Percentiles rank a stretch among this genome's conserved stretches.
phyloP scores from a whole-genome alignment of 352 stramenopile genomes.

The Phytophthora vignae region DNA sequence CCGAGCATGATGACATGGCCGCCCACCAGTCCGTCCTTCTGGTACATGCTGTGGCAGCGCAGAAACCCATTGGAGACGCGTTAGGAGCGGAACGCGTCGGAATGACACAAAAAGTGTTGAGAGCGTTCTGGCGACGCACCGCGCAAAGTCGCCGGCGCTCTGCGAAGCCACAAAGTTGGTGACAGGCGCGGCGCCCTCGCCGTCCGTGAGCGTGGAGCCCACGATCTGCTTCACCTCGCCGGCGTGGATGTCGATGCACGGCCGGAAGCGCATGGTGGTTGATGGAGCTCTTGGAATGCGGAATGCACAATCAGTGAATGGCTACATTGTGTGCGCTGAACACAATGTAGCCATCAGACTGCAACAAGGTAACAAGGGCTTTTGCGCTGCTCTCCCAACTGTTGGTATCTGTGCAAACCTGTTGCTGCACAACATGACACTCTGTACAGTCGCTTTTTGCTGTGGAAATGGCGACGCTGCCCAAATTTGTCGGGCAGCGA shows the following conservation, averaged over 20 bases:
- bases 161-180: constrained; percentile 94
- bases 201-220: constrained; percentile 95
- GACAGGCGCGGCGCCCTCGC: constrained; percentile 60
- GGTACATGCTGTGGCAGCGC: constrained; percentile 87
- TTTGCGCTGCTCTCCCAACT: background rate
- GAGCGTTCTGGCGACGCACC: constrained; percentile 38
- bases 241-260: constrained; percentile 98
- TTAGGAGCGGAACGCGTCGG: constrained; percentile 1
- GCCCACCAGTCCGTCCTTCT: constrained; percentile 87
- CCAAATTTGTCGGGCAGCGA: no score
- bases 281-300: background rate
- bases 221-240: constrained; percentile 99
- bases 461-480: no score
- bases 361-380: background rate
- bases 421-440: no score
- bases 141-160: constrained; percentile 77
- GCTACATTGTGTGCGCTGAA: constrained; percentile 2
- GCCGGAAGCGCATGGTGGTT: constrained; percentile 94
- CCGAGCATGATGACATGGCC: constrained; percentile 99
- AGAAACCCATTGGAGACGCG: constrained; percentile 3
- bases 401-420: no score
- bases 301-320: constrained; percentile 19
- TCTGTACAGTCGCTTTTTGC: no score
- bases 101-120: constrained; percentile 1
- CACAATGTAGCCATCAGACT: constrained; percentile 10